Evolutionary conservation across 768 basidiomycete genomes (phyloP).

Genomic region (Neoboletus subvelutipes): DNA sequence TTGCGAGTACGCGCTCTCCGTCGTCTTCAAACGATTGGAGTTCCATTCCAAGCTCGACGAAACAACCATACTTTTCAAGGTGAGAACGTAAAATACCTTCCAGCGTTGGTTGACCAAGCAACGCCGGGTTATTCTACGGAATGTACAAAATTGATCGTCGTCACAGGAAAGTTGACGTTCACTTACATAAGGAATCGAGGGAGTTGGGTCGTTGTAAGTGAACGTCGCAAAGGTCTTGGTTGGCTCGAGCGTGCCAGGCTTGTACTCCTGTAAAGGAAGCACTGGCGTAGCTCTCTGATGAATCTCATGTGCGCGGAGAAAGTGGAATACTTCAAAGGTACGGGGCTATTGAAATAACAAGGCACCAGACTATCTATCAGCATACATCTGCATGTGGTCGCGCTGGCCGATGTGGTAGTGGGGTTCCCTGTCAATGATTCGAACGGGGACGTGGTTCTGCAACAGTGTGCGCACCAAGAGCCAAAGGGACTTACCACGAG

Average conservation of each 20-base stretch:
- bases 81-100: constrained; percentile 30
- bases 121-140: constrained; percentile 8
- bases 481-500: constrained; percentile 18
- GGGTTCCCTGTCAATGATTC: constrained; percentile 49
- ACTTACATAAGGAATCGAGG: constrained; percentile 30
- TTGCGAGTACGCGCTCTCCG: constrained; percentile 36
- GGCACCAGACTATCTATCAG: neutral
- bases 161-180: neutral
- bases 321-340: constrained; percentile 43
- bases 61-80: constrained; percentile 23
- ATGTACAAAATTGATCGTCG: neutral
- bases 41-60: constrained; percentile 46
- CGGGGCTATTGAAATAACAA: constrained; percentile 22
- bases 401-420: constrained; percentile 39
- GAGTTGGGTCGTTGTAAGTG: constrained; percentile 19
- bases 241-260: constrained; percentile 23
- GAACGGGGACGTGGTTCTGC: constrained; percentile 46
- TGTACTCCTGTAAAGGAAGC: constrained; percentile 35
- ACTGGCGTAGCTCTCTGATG: constrained; percentile 30
- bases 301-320: constrained; percentile 41
- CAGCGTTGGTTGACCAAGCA: constrained; percentile 26
- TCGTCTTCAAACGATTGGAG: constrained; percentile 44
- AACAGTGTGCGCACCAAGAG: constrained; percentile 22
- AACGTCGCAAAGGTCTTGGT: constrained; percentile 5
- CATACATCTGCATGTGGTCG: constrained; percentile 13